These are phyloP conservation scores for Rhizopus arrhizus DNA, from an alignment of 371 early-diverging fungal species.

Conservation along the genomic window DNA sequence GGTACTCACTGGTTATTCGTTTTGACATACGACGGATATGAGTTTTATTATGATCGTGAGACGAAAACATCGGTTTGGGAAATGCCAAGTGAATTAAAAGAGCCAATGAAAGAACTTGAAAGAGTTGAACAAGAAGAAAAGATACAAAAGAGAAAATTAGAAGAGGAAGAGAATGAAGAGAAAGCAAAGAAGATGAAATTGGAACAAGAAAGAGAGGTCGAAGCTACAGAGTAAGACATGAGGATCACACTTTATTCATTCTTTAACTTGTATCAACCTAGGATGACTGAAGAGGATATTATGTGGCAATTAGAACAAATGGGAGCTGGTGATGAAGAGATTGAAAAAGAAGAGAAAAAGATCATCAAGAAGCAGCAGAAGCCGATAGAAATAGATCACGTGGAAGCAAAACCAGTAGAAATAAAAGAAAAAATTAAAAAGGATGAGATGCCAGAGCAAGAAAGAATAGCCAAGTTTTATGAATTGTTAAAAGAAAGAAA, in stretches of 20 bases:
- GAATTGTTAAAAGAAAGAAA: conserved; percentile 69
- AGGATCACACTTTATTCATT: no score
- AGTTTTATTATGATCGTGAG: conserved; percentile 74
- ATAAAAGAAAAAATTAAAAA: not conserved
- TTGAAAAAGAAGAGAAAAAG: conserved; percentile 1
- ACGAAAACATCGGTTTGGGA: conserved; percentile 76
- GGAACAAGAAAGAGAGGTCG: conserved; percentile 8
- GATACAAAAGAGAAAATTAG: conserved; percentile 16
- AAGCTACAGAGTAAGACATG: conserved; percentile 29
- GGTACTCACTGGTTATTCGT: conserved; percentile 78
- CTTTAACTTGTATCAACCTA: conserved; percentile 23
- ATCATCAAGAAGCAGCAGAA: conserved; percentile 3
- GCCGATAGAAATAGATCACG: conserved; percentile 5
- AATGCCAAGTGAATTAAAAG: conserved; percentile 55
- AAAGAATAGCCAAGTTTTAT: conserved; percentile 42
- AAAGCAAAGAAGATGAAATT: conserved; percentile 29
- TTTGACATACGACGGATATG: conserved; percentile 69
- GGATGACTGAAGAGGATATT: conserved; percentile 74
- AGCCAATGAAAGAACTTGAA: conserved; percentile 45
- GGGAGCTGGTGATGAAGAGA: conserved; percentile 26
- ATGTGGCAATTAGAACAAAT: conserved; percentile 67
- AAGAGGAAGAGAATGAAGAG: conserved; percentile 26
- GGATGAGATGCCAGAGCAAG: conserved; percentile 36
- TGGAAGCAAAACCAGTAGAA: not conserved
- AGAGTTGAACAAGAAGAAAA: conserved; percentile 29